phyloP scores from a whole-genome alignment of 2,329 filamentous ascomycete genomes.

The Pseudopithomyces maydicus region DNA sequence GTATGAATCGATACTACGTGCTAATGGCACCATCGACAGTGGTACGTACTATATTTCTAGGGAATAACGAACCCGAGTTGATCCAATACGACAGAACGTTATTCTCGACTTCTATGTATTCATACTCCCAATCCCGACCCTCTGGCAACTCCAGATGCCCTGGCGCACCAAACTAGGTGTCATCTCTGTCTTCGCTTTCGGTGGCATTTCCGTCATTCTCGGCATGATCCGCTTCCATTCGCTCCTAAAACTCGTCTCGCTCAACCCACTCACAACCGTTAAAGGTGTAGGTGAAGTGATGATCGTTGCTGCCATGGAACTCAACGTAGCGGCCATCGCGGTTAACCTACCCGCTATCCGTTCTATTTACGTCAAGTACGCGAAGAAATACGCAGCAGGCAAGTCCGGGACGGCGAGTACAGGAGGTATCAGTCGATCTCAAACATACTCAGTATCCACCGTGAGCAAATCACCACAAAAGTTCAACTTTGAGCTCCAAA shows the following conservation, averaged over 20 bases:
- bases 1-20: conserved; percentile 6
- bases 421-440: not conserved
- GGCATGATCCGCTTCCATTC: conserved; percentile 10
- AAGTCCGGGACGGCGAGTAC: not conserved
- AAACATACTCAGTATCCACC: not conserved
- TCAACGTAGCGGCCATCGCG: conserved; percentile 9
- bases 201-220: conserved; percentile 6
- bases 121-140: not conserved
- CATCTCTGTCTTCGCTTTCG: conserved; percentile 4
- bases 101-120: not conserved
- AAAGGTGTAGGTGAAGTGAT: conserved; percentile 8
- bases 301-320: conserved; percentile 6
- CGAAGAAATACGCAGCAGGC: not conserved
- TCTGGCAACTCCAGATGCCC: conserved; percentile 6
- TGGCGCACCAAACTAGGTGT: not conserved
- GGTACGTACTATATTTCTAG: not conserved
- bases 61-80: not conserved
- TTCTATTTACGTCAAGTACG: not conserved
- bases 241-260: not conserved
- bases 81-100: not conserved
- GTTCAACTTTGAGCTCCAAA: not conserved
- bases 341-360: conserved; percentile 4
- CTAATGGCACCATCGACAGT: not conserved
- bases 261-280: not conserved
- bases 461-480: not conserved